Evolutionary conservation across 129 eudicot genomes (phyloP).

Genomic region (Mikania micrantha): DNA sequence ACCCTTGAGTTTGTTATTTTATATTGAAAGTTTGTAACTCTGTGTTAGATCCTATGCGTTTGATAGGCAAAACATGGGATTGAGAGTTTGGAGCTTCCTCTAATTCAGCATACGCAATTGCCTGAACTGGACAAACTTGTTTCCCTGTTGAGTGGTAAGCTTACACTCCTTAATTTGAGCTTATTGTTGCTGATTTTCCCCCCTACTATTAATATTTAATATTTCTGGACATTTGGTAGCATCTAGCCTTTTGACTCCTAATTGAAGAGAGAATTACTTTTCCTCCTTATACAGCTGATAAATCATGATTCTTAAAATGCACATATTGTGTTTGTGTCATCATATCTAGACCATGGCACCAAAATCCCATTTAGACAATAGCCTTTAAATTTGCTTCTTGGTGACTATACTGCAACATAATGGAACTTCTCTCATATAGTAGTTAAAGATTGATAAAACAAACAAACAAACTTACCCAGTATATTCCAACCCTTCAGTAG

Average conservation of each 20-base stretch:
- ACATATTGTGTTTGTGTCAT: background rate
- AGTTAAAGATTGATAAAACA: background rate
- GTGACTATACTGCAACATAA: background rate
- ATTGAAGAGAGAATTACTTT: background rate
- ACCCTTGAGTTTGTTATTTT: background rate
- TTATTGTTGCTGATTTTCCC: background rate
- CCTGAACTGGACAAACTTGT: slow-evolving; percentile 63
- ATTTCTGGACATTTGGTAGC: background rate
- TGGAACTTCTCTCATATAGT: background rate
- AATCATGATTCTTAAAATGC: background rate
- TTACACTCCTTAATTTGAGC: slow-evolving; percentile 5
- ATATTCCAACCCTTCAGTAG: too few species aligned
- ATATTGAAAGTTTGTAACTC: background rate
- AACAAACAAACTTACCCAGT: too few species aligned
- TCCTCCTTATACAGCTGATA: background rate
- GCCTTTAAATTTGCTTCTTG: background rate
- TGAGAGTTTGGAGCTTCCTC: slow-evolving; percentile 83
- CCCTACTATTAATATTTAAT: background rate
- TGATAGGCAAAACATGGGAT: slow-evolving; percentile 68
- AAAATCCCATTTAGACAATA: background rate
- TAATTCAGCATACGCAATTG: slow-evolving; percentile 61
- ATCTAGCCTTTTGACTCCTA: background rate
- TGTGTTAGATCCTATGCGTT: slow-evolving; percentile 13
- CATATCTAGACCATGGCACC: background rate
- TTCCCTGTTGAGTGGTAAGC: slow-evolving; percentile 51